Percentiles rank a stretch among this genome's conserved stretches.
Evolutionary conservation across 805 yeast genomes (phyloP).

Genomic region (Lipomyces sp.): DNA sequence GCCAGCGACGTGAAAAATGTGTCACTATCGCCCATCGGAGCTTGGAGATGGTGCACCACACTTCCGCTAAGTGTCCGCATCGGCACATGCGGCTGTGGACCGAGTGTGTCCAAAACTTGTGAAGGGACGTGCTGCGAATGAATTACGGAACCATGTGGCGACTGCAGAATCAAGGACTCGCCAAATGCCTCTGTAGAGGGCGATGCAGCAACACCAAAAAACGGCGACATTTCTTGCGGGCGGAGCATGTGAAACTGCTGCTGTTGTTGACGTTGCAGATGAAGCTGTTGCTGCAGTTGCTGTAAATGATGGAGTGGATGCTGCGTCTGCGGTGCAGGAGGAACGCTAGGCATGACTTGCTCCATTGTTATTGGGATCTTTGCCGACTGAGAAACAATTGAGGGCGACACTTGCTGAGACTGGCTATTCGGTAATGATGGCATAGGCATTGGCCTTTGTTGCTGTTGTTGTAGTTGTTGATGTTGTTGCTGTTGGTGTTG

Average conservation of each 20-base stretch:
- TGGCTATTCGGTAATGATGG: too few species aligned
- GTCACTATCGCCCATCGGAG: conserved; percentile 9
- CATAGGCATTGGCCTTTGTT: too few species aligned
- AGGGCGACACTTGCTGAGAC: too few species aligned
- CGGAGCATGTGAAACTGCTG: conserved; percentile 4
- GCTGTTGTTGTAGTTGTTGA: too few species aligned
- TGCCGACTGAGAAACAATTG: too few species aligned
- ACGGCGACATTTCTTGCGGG: neutral
- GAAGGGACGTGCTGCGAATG: conserved; percentile 12
- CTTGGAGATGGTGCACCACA: too few species aligned
- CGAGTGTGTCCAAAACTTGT: conserved; percentile 6
- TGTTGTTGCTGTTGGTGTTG: too few species aligned
- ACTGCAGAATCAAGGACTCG: conserved; percentile 7
- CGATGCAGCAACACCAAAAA: neutral
- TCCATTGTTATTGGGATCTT: conserved; percentile 7
- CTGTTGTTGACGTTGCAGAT: conserved; percentile 3
- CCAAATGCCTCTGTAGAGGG: neutral
- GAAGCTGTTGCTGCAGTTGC: conserved; percentile 2
- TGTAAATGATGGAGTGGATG: conserved; percentile 1
- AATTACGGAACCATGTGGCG: conserved; percentile 19
- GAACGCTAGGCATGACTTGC: conserved; percentile 5
- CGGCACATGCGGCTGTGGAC: neutral
- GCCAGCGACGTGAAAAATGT: conserved; percentile 25
- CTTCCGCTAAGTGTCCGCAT: too few species aligned
- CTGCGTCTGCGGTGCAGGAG: neutral